phyloP scores from a whole-genome alignment of 176 grass and related monocot genomes.

The Ensete glaucum region DNA sequence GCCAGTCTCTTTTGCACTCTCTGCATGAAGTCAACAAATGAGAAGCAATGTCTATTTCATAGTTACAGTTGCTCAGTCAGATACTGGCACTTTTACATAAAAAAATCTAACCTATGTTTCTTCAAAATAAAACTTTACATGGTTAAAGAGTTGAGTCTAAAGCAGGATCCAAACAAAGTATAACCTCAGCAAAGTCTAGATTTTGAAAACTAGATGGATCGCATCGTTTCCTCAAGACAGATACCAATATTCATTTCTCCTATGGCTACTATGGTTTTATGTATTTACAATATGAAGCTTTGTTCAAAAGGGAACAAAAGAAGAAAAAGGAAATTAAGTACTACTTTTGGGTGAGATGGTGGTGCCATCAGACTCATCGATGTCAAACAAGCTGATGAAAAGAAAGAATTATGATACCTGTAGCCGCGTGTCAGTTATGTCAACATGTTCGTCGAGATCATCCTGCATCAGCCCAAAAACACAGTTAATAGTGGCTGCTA shows the following conservation, averaged over 20 bases:
- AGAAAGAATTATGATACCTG: constrained; percentile 34
- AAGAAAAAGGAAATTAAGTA: too few relatives aligned
- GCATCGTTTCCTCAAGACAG: too few relatives aligned
- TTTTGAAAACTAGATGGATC: too few relatives aligned
- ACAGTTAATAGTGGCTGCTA: constrained; percentile 9
- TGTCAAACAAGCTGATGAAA: neutral
- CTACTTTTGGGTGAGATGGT: too few relatives aligned
- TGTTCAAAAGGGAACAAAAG: neutral
- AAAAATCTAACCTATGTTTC: neutral
- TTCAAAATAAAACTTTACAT: too few relatives aligned
- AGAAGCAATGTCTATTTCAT: neutral
- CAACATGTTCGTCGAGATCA: constrained; percentile 69
- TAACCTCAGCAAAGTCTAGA: too few relatives aligned
- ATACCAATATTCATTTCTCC: too few relatives aligned
- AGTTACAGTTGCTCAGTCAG: neutral
- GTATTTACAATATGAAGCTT: neutral
- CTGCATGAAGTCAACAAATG: neutral
- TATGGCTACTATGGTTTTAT: neutral
- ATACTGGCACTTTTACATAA: neutral
- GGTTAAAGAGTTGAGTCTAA: too few relatives aligned
- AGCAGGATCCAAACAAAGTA: too few relatives aligned
- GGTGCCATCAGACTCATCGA: neutral
- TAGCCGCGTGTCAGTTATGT: constrained; percentile 70
- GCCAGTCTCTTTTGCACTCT: constrained; percentile 18
- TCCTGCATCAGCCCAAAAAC: constrained; percentile 44